Evolutionary conservation across 257 asterid species (phyloP).

Genomic region (Marsdenia floribunda): DNA sequence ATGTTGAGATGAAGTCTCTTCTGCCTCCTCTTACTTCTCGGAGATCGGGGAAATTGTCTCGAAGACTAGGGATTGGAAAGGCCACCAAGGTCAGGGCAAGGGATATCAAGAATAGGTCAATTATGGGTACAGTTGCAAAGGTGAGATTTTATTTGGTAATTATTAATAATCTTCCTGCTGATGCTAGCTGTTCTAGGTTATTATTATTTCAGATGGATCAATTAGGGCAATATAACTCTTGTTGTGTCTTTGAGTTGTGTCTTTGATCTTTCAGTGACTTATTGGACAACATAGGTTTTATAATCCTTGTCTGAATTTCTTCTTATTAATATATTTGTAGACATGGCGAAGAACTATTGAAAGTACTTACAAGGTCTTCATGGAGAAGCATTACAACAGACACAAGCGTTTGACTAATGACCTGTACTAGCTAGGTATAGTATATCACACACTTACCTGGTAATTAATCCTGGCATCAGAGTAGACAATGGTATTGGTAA

Average conservation of each 20-base stretch:
- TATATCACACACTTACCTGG: neutral
- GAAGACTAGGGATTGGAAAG: conserved; percentile 48
- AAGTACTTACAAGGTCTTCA: conserved; percentile 73
- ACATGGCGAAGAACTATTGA: conserved; percentile 77
- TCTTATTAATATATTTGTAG: conserved; percentile 24
- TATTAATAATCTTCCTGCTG: no score
- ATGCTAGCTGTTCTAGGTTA: no score
- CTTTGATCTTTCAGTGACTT: neutral
- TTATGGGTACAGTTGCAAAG: conserved; percentile 55
- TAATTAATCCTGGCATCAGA: neutral
- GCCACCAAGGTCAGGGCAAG: conserved; percentile 45
- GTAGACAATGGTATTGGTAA: no score
- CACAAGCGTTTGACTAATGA: conserved; percentile 70
- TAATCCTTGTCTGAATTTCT: neutral
- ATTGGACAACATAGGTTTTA: neutral
- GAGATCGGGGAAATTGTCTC: conserved; percentile 32
- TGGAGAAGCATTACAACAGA: conserved; percentile 77
- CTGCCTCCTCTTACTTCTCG: conserved; percentile 36
- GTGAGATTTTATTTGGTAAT: conserved; percentile 21
- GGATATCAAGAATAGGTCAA: conserved; percentile 53
- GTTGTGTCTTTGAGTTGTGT: no score
- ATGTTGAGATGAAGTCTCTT: conserved; percentile 56
- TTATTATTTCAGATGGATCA: neutral
- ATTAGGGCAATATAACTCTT: neutral
- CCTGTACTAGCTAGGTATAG: conserved; percentile 21